A percentile compares a stretch with the other conserved stretches of the same genome.
phyloP scores from a whole-genome alignment of 306 rosid genomes.

The Hippophae gyantsensis region DNA sequence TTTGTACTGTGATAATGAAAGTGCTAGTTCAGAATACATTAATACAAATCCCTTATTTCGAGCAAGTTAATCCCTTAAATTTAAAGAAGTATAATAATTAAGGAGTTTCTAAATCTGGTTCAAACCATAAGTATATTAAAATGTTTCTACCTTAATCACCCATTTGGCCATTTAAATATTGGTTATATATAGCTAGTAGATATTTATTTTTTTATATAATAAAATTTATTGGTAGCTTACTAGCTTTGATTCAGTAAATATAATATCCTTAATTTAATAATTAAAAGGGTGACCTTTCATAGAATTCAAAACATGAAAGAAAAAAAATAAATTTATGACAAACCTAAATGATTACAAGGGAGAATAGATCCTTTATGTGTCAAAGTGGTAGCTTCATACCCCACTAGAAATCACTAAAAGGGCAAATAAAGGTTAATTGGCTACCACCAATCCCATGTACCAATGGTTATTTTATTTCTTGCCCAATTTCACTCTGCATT shows the following conservation, averaged over 20 bases:
- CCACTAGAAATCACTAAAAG: conserved; percentile 35
- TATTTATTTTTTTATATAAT: neutral
- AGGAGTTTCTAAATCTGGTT: too few species aligned
- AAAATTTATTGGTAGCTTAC: neutral
- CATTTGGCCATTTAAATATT: too few species aligned
- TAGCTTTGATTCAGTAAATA: neutral
- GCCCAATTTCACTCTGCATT: conserved; percentile 6
- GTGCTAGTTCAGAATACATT: too few species aligned
- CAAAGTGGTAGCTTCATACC: conserved; percentile 30
- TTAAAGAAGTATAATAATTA: too few species aligned
- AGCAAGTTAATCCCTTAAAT: too few species aligned
- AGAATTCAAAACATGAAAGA: conserved; percentile 9
- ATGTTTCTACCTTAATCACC: too few species aligned
- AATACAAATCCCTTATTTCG: too few species aligned
- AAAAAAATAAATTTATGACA: conserved; percentile 14
- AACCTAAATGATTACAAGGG: conserved; percentile 31
- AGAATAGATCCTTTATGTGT: conserved; percentile 37
- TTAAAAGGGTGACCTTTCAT: conserved; percentile 1
- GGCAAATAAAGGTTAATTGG: conserved; percentile 9
- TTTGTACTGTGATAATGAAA: too few species aligned
- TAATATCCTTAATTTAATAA: neutral
- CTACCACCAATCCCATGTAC: conserved; percentile 16
- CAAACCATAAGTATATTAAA: too few species aligned
- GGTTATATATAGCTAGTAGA: too few species aligned
- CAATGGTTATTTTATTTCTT: conserved; percentile 16